A percentile compares a stretch with the other conserved stretches of the same genome.
phyloP scores from a whole-genome alignment of 139 green algal genomes.

The Ettlia oleoabundans region DNA sequence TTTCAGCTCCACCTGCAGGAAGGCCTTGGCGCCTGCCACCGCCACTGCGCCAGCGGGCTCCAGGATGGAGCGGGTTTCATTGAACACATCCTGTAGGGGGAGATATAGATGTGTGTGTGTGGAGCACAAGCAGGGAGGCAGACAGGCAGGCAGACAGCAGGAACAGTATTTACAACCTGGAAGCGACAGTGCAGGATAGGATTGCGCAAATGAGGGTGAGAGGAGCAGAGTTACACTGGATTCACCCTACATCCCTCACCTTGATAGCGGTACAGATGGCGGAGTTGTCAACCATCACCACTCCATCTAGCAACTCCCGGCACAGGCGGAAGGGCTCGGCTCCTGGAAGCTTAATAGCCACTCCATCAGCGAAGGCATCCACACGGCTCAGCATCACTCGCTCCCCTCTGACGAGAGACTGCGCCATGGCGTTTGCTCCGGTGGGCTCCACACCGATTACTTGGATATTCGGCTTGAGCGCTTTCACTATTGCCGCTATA shows the following conservation, averaged over 20 bases:
- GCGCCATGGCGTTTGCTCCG: constrained; percentile 94
- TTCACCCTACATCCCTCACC: neutral
- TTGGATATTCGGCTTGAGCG: constrained; percentile 79
- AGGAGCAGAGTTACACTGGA: too few species aligned
- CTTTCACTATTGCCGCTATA: constrained; percentile 90
- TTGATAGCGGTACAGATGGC: constrained; percentile 92
- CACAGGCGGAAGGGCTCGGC: constrained; percentile 93
- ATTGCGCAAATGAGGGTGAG: too few species aligned
- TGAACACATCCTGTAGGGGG: constrained; percentile 76
- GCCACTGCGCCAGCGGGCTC: constrained; percentile 94
- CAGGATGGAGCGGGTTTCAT: constrained; percentile 87
- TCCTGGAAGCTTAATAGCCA: constrained; percentile 29
- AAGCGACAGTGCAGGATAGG: too few species aligned
- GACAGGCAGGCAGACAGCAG: too few species aligned
- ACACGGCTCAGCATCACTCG: constrained; percentile 81
- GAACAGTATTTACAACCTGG: too few species aligned
- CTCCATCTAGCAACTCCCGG: constrained; percentile 88
- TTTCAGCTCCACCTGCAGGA: too few species aligned
- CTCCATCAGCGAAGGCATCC: constrained; percentile 83
- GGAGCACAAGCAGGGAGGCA: neutral
- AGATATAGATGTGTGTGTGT: neutral
- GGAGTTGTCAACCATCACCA: constrained; percentile 89
- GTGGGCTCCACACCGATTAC: constrained; percentile 93
- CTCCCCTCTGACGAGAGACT: constrained; percentile 72
- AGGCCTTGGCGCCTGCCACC: constrained; percentile 92